Evolutionary conservation across 2,329 filamentous ascomycete species (phyloP).

Genomic region (Reticulascus tulasneorum): DNA sequence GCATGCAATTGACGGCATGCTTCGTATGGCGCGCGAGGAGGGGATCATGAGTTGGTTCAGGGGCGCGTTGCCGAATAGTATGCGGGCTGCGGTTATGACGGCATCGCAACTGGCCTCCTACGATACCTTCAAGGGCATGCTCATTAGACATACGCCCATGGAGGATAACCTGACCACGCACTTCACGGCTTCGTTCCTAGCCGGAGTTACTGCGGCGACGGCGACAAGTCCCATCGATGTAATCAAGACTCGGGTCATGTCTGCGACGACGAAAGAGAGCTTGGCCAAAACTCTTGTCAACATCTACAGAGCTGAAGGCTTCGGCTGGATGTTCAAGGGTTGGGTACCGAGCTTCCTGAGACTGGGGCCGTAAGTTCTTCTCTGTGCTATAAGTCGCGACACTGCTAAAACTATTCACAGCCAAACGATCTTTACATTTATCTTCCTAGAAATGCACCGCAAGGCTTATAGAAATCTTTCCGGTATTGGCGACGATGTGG

Average conservation of each 20-base stretch:
- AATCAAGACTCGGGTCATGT: slow-evolving; percentile 87
- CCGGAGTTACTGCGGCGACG: slow-evolving; percentile 79
- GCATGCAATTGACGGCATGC: slow-evolving; percentile 80
- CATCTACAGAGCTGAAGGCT: slow-evolving; percentile 66
- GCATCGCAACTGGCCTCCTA: slow-evolving; percentile 80
- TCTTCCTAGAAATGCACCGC: slow-evolving; percentile 85
- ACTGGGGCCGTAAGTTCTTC: slow-evolving; percentile 54
- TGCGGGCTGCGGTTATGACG: slow-evolving; percentile 83
- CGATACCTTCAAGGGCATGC: slow-evolving; percentile 71
- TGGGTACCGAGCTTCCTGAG: slow-evolving; percentile 76
- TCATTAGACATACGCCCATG: slow-evolving; percentile 64
- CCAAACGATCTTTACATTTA: slow-evolving; percentile 82
- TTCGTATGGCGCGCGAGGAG: slow-evolving; percentile 84
- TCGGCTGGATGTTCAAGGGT: slow-evolving; percentile 83
- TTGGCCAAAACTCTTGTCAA: slow-evolving; percentile 59
- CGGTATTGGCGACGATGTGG: slow-evolving; percentile 31
- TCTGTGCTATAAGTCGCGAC: neutral
- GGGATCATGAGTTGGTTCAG: slow-evolving; percentile 74
- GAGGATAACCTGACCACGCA: slow-evolving; percentile 71
- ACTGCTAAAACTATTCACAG: slow-evolving; percentile 26
- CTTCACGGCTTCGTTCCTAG: slow-evolving; percentile 72
- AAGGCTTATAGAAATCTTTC: slow-evolving; percentile 62
- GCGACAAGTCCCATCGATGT: slow-evolving; percentile 84
- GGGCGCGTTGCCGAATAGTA: slow-evolving; percentile 78
- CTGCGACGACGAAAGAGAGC: slow-evolving; percentile 48